Evolutionary conservation across 208 protist genomes (phyloP).

Genomic region (Trypanosoma boissoni): DNA sequence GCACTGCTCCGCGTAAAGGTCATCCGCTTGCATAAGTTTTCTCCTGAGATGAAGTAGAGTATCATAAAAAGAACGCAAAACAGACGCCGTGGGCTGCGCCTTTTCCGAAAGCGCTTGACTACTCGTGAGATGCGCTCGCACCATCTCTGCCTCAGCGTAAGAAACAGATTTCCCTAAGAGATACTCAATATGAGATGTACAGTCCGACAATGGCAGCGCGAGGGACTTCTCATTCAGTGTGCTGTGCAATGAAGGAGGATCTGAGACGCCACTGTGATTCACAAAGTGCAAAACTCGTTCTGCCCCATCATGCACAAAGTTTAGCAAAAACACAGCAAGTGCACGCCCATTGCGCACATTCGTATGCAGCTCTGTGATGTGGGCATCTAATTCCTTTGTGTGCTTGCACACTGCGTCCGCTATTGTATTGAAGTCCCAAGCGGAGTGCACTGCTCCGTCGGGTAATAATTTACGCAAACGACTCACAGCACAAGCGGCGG

Average conservation of each 20-base stretch:
- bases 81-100: constrained; percentile 6
- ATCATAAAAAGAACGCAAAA: constrained; percentile 8
- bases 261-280: neutral
- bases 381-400: neutral
- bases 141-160: neutral
- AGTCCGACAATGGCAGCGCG: neutral
- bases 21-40: constrained; percentile 2
- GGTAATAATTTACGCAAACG: constrained; percentile 11
- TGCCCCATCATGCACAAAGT: neutral
- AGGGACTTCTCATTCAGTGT: neutral
- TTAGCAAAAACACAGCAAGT: constrained; percentile 7
- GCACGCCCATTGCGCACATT: neutral
- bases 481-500: neutral
- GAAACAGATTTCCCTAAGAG: neutral
- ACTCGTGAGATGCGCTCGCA: neutral
- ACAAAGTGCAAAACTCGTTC: neutral
- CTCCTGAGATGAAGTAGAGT: constrained; percentile 1
- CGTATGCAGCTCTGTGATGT: neutral
- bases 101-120: neutral
- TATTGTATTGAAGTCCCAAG: neutral
- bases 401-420: constrained; percentile 4
- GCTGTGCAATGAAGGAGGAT: neutral
- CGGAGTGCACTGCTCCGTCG: neutral
- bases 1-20: constrained; percentile 4
- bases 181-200: neutral